phyloP scores from a whole-genome alignment of 169 alveolate genomes.

The Theileria orientalis region DNA sequence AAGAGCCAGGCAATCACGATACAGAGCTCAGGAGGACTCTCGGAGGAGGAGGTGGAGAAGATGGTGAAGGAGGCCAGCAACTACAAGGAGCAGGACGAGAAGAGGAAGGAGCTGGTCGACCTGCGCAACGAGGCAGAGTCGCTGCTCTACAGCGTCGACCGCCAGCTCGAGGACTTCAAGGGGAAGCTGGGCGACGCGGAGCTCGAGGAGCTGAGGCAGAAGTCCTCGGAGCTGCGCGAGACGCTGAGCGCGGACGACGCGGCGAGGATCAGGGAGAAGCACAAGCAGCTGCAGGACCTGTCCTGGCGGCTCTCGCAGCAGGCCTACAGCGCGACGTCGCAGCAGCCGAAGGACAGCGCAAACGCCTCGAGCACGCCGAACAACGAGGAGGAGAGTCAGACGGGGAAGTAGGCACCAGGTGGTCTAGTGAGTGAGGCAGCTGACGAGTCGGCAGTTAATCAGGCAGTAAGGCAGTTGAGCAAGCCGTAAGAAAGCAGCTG shows the following conservation, averaged over 20 bases:
- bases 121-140: conserved; percentile 93
- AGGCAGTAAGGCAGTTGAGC: too few species aligned
- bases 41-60: conserved; percentile 88
- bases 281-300: conserved; percentile 86
- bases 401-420: conserved; percentile 53
- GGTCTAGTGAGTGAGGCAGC: conserved; percentile 58
- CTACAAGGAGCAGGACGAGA: conserved; percentile 91
- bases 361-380: conserved; percentile 46
- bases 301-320: conserved; percentile 91
- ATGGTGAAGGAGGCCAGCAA: conserved; percentile 97
- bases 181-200: conserved; percentile 86
- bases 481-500: too few species aligned
- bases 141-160: conserved; percentile 85
- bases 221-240: conserved; percentile 75
- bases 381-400: conserved; percentile 65
- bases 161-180: conserved; percentile 84
- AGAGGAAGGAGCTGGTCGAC: conserved; percentile 89
- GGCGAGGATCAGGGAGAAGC: conserved; percentile 80
- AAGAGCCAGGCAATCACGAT: conserved; percentile 93
- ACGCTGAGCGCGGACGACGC: conserved; percentile 80
- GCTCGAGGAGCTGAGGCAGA: conserved; percentile 79
- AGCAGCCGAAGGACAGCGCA: background rate
- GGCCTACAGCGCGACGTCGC: conserved; percentile 77
- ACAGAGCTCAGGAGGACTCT: conserved; percentile 94
- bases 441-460: too few species aligned